These are phyloP conservation scores for Ganoderma lingzhi DNA, from an alignment of 1,284 basidiomycete species.

Conservation along the genomic window DNA sequence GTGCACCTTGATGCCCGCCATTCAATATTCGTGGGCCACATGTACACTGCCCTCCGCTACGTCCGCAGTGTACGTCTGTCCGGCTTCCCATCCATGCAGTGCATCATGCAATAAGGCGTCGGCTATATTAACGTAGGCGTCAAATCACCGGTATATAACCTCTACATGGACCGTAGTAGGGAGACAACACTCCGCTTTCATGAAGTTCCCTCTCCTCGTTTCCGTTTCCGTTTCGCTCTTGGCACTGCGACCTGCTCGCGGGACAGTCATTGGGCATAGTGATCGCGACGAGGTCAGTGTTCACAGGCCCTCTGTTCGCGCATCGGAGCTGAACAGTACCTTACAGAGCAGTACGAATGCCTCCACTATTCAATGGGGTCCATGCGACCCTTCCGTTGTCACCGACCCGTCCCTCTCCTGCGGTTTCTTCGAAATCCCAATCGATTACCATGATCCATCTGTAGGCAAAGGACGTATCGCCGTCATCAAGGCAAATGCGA, in stretches of 20 bases:
- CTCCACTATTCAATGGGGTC: conserved; percentile 14
- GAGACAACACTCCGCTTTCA: background rate
- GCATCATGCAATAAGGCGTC: background rate
- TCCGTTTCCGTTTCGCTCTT: background rate
- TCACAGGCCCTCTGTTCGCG: background rate
- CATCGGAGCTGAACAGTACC: background rate
- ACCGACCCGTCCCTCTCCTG: conserved; percentile 14
- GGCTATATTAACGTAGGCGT: background rate
- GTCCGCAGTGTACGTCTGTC: background rate
- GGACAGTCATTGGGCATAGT: background rate
- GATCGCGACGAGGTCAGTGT: background rate
- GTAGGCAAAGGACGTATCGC: conserved; percentile 17
- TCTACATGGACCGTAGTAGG: background rate
- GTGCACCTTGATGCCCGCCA: background rate
- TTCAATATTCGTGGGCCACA: background rate
- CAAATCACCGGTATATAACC: background rate
- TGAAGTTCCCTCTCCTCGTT: background rate
- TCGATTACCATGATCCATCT: conserved; percentile 25
- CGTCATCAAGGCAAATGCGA: conserved; percentile 23
- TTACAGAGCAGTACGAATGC: background rate
- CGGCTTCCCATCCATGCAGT: background rate
- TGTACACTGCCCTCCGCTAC: background rate
- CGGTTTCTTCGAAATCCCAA: conserved; percentile 20
- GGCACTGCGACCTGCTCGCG: background rate
- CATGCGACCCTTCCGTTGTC: conserved; percentile 19